Conservation (phyloP, 2,329 filamentous ascomycete genomes). For the Aureobasidium sp. region DNA sequence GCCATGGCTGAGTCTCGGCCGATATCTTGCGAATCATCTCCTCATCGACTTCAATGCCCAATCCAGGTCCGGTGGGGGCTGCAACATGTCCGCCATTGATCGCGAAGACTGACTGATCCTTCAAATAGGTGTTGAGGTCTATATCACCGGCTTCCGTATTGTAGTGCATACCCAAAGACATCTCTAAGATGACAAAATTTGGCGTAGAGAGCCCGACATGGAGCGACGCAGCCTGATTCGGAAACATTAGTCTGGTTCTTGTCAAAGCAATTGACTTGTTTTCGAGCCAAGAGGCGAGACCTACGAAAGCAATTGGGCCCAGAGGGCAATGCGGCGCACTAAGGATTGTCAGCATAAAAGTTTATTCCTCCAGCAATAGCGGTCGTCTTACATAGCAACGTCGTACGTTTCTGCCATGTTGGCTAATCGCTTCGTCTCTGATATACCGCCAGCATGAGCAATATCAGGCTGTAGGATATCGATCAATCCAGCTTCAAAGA, state of each 20-base stretch:
- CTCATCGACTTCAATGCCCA: slow-evolving; percentile 49
- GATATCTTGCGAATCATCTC: slow-evolving; percentile 56
- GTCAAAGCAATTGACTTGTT: background rate
- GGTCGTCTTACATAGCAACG: slow-evolving; percentile 39
- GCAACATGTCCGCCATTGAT: slow-evolving; percentile 26
- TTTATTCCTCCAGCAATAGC: background rate
- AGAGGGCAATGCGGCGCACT: slow-evolving; percentile 64
- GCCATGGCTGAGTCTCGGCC: slow-evolving; percentile 56
- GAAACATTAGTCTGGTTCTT: background rate
- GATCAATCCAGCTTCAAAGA: slow-evolving; percentile 60
- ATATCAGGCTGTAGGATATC: slow-evolving; percentile 71
- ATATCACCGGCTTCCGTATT: slow-evolving; percentile 56
- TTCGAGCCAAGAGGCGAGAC: background rate
- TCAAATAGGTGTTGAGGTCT: slow-evolving; percentile 44
- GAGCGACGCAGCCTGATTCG: slow-evolving; percentile 49
- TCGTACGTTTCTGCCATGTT: slow-evolving; percentile 68
- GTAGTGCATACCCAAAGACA: slow-evolving; percentile 75
- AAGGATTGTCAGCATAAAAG: background rate
- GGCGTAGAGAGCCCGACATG: slow-evolving; percentile 56
- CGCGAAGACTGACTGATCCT: slow-evolving; percentile 25
- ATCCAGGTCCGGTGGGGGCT: slow-evolving; percentile 24
- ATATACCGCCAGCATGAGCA: slow-evolving; percentile 64
- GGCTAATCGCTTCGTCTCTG: slow-evolving; percentile 62
- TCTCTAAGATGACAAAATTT: slow-evolving; percentile 70
- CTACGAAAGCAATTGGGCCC: slow-evolving; percentile 61